Base-by-base conservation (phyloP, 2,329 filamentous ascomycete genomes). In the Ceratocystis huliohia region DNA sequence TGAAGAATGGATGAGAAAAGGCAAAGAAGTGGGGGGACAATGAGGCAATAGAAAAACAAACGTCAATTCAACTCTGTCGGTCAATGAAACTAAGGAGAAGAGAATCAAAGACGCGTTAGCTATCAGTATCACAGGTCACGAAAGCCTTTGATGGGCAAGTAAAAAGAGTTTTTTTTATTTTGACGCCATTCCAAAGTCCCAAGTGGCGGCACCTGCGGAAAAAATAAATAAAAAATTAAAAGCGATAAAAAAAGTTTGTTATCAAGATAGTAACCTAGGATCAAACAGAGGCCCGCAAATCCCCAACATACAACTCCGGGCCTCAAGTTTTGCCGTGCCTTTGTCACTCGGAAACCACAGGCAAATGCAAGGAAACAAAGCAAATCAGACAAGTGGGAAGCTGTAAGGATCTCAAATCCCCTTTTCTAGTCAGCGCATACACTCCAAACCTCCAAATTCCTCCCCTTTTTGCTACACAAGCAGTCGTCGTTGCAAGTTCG, bases 291-390 rank as follows among this genome's bases (percentile, higher is more conserved):
- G 28, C 53, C 28, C 53, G 53, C 53, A 59, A 59, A 59, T 59
- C 53, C 53, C 53, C 53, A 59, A 59, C 53, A 59, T 59, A 30
- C 53, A 59, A 20, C 53, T 59, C 53, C 53, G 53, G 53, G 53
- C 53, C 53, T 59, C 53, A 59, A 17, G 28, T 30, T 59, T 30
- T 13, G 37, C 37, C 37, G 8, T 13, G 10, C 10, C 37, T 41
- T 41, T 41, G 37, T 41, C 10, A 41, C 37, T 41, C 10, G 37
- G 37, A 41, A 41, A 13, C 37, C 10, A 25, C 48, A 22, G 48
- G 5, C 48, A 22, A 17, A 13, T 22, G 7, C 7, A 5, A 25
- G 20, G 10, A 50, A 22, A 5, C 15, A 50, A 50, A 8, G 3
- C 17, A 50, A 25, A 53, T 22, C 6, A 25, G 22, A 13, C 20